Evolutionary conservation across 208 protist genomes (phyloP), one percentile per base, ranked within the genome.

Genomic region (Wallacemonas sp.): DNA sequence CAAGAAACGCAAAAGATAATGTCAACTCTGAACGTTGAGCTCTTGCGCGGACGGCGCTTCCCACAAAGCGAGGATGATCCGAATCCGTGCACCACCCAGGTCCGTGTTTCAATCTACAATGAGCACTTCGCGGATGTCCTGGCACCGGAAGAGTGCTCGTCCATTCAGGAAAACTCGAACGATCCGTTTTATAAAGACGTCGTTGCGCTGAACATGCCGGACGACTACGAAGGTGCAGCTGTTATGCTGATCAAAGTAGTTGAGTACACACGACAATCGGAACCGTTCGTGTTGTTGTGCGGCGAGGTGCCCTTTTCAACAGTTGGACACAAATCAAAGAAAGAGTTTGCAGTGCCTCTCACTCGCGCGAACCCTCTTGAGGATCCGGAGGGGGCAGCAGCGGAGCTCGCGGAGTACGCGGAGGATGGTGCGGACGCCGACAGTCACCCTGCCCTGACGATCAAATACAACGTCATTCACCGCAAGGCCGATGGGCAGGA

Each of bases 61-160:
- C 80, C 80, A 9, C 80, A 87, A 56, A 72, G 70, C 1, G 84
- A 87, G 47, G 84, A 87, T 36, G 84, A 90, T 58, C 78, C 84
- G 0, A 72, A 77, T 47, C 71, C 80, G 22, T 90, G 80, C 47
- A 83, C 74, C 2, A 85, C 80, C 1, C 66, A 72, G 31, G 77
- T 81, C 14, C 65, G 56, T 1, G 46, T 75, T 11, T 36, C 51
- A 1, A 41, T 82, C 2, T 68, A 62, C 31, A 66, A 68, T 39
- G 31, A 14, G 3, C 17, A 72, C 22, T 44, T 67, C 5, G 54
- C 69, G 11, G 54, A 53, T 38, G 51, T 53, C 27, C 26, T 81
- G 2, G 55, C 46, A 0, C 22, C 44, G 22, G 59, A 45, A 24
- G 74, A 78, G 64, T 70, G 26, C 14, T 75, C 80, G 33, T 75